phyloP scores from a whole-genome alignment of 2,329 filamentous ascomycete species.

The Calonectria pseudoturangicola region DNA sequence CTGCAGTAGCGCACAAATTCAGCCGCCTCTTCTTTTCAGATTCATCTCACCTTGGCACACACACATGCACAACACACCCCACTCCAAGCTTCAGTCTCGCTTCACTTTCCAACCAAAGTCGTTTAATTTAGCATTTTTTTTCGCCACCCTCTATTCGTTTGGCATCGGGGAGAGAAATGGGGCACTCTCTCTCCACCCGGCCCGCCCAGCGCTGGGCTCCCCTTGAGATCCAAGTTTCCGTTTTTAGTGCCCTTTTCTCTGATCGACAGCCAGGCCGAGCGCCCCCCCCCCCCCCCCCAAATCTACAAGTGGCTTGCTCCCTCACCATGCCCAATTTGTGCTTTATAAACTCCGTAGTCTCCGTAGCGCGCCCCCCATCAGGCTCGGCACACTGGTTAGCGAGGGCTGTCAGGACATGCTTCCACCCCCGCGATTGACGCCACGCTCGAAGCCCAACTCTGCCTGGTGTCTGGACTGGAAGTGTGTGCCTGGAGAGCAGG shows the following conservation, averaged over 20 bases:
- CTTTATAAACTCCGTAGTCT: slow-evolving; percentile 8
- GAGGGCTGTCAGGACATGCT: not conserved
- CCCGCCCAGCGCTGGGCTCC: not conserved
- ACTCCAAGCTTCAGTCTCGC: not conserved
- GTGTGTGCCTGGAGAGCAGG: not conserved
- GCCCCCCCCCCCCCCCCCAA: not conserved
- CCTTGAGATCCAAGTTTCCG: not conserved
- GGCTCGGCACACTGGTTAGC: not conserved
- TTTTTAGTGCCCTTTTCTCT: not conserved
- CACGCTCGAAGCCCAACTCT: not conserved
- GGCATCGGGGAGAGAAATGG: not conserved
- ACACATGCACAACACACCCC: too few species aligned
- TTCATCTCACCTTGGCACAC: not conserved
- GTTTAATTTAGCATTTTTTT: not conserved
- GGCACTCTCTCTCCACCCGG: not conserved
- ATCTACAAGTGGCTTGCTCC: not conserved
- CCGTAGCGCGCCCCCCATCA: not conserved
- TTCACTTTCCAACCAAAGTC: not conserved
- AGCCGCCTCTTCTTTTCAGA: not conserved
- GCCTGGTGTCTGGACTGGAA: too few species aligned
- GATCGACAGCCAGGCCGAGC: not conserved
- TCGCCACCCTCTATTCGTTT: not conserved
- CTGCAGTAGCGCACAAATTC: too few species aligned
- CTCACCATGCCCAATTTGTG: not conserved
- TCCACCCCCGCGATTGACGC: not conserved